Evolutionary conservation across 2,329 filamentous ascomycete genomes (phyloP).

Genomic region (Exophiala dermatitidis): DNA sequence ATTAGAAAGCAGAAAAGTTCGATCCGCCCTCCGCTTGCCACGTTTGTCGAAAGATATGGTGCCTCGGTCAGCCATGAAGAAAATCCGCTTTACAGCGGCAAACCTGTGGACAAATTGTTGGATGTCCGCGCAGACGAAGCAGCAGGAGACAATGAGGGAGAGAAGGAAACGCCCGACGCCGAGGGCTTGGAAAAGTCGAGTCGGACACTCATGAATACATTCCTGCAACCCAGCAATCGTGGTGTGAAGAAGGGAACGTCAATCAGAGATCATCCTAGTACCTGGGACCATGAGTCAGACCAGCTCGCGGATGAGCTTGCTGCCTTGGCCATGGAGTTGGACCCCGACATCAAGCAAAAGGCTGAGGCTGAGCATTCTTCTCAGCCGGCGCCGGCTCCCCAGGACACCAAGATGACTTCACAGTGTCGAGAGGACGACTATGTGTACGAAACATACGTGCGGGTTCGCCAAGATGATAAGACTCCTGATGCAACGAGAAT

Average conservation of each 20-base stretch:
- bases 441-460: slow-evolving; percentile 57
- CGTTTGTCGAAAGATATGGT: slow-evolving; percentile 23
- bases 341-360: slow-evolving; percentile 26
- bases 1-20: slow-evolving; percentile 16
- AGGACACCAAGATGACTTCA: slow-evolving; percentile 33
- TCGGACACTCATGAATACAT: slow-evolving; percentile 30
- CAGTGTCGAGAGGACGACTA: slow-evolving; percentile 48
- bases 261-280: slow-evolving; percentile 33
- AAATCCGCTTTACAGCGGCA: slow-evolving; percentile 8
- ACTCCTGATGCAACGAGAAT: slow-evolving; percentile 23
- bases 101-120: slow-evolving; percentile 16
- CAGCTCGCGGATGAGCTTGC: slow-evolving; percentile 38
- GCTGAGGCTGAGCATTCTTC: neutral
- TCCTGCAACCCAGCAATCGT: slow-evolving; percentile 19
- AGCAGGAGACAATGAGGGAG: neutral
- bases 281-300: slow-evolving; percentile 39
- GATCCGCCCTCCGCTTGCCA: slow-evolving; percentile 24
- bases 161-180: slow-evolving; percentile 1
- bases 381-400: neutral
- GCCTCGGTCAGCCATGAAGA: slow-evolving; percentile 8
- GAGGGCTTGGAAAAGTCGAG: slow-evolving; percentile 30
- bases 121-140: neutral
- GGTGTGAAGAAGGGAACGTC: slow-evolving; percentile 30
- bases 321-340: slow-evolving; percentile 38
- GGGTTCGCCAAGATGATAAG: slow-evolving; percentile 34